A percentile compares a stretch with the other conserved stretches of the same genome.
Evolutionary conservation across 306 rosid genomes (phyloP).

Genomic region (Dryas drummondii): DNA sequence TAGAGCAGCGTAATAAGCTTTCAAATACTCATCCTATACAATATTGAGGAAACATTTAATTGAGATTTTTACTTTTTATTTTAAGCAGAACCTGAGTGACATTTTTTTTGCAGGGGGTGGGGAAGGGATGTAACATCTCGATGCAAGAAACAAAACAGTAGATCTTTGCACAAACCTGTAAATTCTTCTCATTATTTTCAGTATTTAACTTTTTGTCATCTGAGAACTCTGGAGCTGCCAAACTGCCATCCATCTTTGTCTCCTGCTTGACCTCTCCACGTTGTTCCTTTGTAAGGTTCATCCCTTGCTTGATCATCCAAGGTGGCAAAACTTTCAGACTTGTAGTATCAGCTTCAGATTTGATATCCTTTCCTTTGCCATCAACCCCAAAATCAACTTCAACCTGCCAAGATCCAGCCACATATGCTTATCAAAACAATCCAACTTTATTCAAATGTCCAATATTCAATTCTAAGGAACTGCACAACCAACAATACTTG

Average conservation of each 20-base stretch:
- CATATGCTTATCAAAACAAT: background rate
- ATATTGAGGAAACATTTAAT: conserved; percentile 17
- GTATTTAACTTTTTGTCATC: conserved; percentile 66
- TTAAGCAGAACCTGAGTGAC: background rate
- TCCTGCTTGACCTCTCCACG: conserved; percentile 82
- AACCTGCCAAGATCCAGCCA: conserved; percentile 51
- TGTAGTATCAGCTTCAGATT: conserved; percentile 59
- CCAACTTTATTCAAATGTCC: background rate
- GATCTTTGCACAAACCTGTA: conserved; percentile 51
- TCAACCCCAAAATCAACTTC: conserved; percentile 78
- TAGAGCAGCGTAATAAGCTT: conserved; percentile 87
- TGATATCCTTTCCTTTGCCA: conserved; percentile 56
- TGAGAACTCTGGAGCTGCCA: conserved; percentile 44
- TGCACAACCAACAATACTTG: background rate
- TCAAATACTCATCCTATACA: conserved; percentile 74
- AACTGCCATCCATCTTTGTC: conserved; percentile 60
- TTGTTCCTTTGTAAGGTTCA: conserved; percentile 90
- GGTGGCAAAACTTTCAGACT: conserved; percentile 82
- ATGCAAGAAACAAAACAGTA: conserved; percentile 14
- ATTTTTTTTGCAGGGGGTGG: background rate
- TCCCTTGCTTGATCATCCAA: conserved; percentile 94
- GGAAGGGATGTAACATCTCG: background rate
- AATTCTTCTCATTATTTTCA: conserved; percentile 49
- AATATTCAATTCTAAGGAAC: background rate
- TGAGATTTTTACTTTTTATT: background rate